phyloP scores from a whole-genome alignment of 371 early-diverging fungal genomes.

The Rhizomucor miehei region DNA sequence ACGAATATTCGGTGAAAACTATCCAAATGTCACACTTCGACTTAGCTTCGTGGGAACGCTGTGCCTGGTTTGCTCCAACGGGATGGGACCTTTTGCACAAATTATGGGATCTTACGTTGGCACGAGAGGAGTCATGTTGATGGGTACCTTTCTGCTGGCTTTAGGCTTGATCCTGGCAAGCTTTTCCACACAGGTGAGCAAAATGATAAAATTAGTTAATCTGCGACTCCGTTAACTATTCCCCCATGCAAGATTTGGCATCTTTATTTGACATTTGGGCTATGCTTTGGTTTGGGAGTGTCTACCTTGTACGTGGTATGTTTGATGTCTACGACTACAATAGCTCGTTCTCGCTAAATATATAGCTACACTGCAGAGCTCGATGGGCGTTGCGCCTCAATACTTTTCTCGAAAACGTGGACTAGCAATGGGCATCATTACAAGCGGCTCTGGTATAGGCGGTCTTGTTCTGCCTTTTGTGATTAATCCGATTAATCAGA shows the following conservation, averaged over 20 bases:
- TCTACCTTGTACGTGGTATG: slow-evolving; percentile 38
- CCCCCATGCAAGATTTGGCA: slow-evolving; percentile 48
- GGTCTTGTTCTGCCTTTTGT: slow-evolving; percentile 72
- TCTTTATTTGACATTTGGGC: slow-evolving; percentile 65
- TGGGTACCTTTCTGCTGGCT: slow-evolving; percentile 17
- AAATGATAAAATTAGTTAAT: not conserved
- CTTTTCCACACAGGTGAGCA: slow-evolving; percentile 24
- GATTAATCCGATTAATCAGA: slow-evolving; percentile 52
- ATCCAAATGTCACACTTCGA: slow-evolving; percentile 14
- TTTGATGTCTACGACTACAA: too few species aligned
- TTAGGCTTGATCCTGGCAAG: slow-evolving; percentile 37
- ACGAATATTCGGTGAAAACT: slow-evolving; percentile 11
- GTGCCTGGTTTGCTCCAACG: slow-evolving; percentile 27
- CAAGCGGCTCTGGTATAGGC: slow-evolving; percentile 78
- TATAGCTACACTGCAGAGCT: too few species aligned
- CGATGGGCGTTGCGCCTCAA: slow-evolving; percentile 57
- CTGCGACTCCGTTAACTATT: not conserved
- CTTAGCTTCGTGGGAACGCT: slow-evolving; percentile 40
- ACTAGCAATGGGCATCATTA: slow-evolving; percentile 72
- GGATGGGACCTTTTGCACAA: slow-evolving; percentile 27
- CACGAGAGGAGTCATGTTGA: slow-evolving; percentile 17
- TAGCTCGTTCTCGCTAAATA: too few species aligned
- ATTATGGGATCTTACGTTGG: slow-evolving; percentile 21
- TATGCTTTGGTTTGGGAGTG: slow-evolving; percentile 64
- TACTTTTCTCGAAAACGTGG: slow-evolving; percentile 75